These are phyloP conservation scores for Penicillium olsonii DNA, from an alignment of 2,329 filamentous ascomycete species.

Conservation along the genomic window DNA sequence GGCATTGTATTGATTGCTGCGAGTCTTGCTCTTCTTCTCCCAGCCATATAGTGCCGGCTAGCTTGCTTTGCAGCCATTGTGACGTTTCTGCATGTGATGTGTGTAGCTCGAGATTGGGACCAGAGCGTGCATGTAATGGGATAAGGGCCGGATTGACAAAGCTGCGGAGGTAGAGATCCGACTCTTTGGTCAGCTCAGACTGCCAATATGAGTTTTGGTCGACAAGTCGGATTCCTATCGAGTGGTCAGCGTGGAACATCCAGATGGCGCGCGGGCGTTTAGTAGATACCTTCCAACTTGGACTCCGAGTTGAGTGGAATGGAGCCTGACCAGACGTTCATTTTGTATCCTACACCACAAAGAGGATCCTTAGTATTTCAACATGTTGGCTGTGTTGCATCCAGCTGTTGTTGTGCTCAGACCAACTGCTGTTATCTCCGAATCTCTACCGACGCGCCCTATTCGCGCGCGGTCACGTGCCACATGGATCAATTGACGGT, in stretches of 20 bases:
- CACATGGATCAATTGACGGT: background rate
- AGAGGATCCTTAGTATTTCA: constrained; percentile 15
- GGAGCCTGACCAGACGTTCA: constrained; percentile 43
- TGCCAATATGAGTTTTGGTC: constrained; percentile 36
- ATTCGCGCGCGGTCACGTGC: constrained; percentile 24
- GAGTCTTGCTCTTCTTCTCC: constrained; percentile 34
- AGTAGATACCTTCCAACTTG: constrained; percentile 34
- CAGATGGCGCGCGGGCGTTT: constrained; percentile 8
- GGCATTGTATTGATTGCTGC: constrained; percentile 37
- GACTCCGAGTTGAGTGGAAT: constrained; percentile 30
- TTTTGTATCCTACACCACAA: constrained; percentile 20
- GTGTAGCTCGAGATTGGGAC: constrained; percentile 44
- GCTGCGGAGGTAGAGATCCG: constrained; percentile 34
- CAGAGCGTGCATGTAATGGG: constrained; percentile 42
- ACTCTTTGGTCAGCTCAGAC: constrained; percentile 35
- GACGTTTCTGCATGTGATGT: constrained; percentile 32
- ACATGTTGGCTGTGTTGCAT: constrained; percentile 5
- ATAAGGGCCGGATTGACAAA: constrained; percentile 45
- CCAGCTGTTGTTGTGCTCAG: constrained; percentile 2
- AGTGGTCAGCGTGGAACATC: constrained; percentile 15
- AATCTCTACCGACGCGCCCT: constrained; percentile 16
- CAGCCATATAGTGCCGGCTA: constrained; percentile 38
- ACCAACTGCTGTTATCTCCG: constrained; percentile 6
- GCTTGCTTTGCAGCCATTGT: constrained; percentile 41
- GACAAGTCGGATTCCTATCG: constrained; percentile 36